phyloP scores from a whole-genome alignment of 257 asterid genomes.

The Vinca minor region DNA sequence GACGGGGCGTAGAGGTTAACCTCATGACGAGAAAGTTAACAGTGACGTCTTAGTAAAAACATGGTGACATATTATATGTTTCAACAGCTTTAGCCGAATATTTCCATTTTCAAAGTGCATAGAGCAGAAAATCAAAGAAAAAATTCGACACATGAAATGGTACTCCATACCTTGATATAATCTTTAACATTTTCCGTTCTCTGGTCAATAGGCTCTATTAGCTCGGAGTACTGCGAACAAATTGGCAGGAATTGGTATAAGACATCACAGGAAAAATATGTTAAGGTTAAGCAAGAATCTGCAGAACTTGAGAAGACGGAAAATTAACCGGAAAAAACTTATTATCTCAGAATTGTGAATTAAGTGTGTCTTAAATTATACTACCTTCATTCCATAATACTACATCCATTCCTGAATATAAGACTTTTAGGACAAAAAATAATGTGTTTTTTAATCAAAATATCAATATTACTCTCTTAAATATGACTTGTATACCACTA shows the following conservation, averaged over 20 bases:
- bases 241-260: slow-evolving; percentile 9
- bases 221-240: slow-evolving; percentile 50
- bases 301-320: neutral
- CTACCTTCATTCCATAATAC: too few species aligned
- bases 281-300: neutral
- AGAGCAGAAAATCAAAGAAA: neutral
- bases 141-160: neutral
- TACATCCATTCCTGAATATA: too few species aligned
- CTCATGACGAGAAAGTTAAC: neutral
- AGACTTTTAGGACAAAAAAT: too few species aligned
- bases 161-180: slow-evolving; percentile 56
- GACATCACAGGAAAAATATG: neutral
- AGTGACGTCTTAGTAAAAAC: neutral
- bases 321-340: neutral
- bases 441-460: too few species aligned
- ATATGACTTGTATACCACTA: too few species aligned
- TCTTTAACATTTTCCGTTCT: slow-evolving; percentile 66
- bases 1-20: neutral
- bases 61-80: neutral
- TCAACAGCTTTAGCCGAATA: neutral
- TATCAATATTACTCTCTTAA: too few species aligned
- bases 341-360: neutral
- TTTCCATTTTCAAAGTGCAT: neutral
- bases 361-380: neutral
- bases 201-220: slow-evolving; percentile 64